These are phyloP conservation scores for Solanum chaucha DNA, from an alignment of 257 asterid species.

Conservation along the genomic window DNA sequence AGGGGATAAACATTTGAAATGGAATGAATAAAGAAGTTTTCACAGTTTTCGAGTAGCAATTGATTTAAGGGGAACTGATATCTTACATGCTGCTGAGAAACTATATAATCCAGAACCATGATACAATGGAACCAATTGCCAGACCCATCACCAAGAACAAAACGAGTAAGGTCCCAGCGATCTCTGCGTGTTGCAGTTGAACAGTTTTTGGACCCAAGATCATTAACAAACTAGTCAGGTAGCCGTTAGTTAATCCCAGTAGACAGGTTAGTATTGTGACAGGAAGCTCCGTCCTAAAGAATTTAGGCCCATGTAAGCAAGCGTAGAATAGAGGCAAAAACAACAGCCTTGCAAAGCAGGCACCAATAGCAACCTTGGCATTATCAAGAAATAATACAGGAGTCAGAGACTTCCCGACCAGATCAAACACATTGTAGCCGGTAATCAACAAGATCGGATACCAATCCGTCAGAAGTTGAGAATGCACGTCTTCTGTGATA, in stretches of 20 bases:
- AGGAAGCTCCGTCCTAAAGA: conserved; percentile 74
- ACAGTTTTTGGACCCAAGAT: conserved; percentile 75
- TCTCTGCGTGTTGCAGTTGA: conserved; percentile 61
- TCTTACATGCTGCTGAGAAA: neutral
- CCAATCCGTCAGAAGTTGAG: conserved; percentile 66
- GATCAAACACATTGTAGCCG: conserved; percentile 68
- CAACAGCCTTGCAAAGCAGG: conserved; percentile 59
- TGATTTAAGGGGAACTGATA: neutral
- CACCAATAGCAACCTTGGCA: conserved; percentile 53
- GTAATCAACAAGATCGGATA: conserved; percentile 72
- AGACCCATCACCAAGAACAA: conserved; percentile 57
- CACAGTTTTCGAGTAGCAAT: neutral
- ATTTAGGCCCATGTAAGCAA: conserved; percentile 81
- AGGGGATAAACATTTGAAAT: neutral
- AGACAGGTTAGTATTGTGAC: conserved; percentile 69
- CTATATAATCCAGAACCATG: conserved; percentile 90
- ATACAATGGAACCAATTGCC: conserved; percentile 65
- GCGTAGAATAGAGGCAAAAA: conserved; percentile 73
- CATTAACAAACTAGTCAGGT: conserved; percentile 60
- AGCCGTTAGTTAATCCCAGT: conserved; percentile 83
- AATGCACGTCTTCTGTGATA: conserved; percentile 87
- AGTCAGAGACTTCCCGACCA: conserved; percentile 65
- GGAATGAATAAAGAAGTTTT: neutral
- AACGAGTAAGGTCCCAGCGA: conserved; percentile 72
- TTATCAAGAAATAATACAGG: conserved; percentile 48